Conservation (phyloP, 169 alveolate genomes). For the Ichthyophthirius multifiliis region DNA sequence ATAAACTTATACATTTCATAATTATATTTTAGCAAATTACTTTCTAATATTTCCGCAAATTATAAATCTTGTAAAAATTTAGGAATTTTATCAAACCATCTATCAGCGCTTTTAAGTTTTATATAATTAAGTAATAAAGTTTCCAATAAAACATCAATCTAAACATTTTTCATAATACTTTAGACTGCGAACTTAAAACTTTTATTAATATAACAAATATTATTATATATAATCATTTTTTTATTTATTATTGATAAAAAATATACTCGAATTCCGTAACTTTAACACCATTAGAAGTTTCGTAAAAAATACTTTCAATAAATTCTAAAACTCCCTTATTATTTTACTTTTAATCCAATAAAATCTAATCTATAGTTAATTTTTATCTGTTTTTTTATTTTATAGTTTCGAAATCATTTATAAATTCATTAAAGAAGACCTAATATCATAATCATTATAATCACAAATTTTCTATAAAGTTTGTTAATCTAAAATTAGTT, state of each 20-base stretch:
- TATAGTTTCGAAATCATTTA: neutral
- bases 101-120: neutral
- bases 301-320: neutral
- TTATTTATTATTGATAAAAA: too few species aligned
- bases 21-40: conserved; percentile 4
- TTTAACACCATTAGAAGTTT: too few species aligned
- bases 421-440: neutral
- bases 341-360: neutral
- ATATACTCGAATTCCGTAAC: too few species aligned
- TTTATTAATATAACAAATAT: neutral
- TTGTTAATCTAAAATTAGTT: conserved; percentile 46
- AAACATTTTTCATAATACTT: neutral
- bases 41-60: conserved; percentile 3
- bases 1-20: conserved; percentile 12
- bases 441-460: neutral
- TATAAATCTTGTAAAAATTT: neutral
- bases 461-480: neutral
- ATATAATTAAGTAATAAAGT: neutral
- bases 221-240: neutral
- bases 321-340: neutral
- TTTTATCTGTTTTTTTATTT: neutral
- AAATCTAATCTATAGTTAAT: neutral
- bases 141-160: neutral
- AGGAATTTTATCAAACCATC: conserved; percentile 8
- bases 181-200: neutral